Percentiles rank a stretch among this genome's conserved stretches.
phyloP scores from a whole-genome alignment of 2,329 filamentous ascomycete genomes.

The Tolypocladium cylindrosporum region DNA sequence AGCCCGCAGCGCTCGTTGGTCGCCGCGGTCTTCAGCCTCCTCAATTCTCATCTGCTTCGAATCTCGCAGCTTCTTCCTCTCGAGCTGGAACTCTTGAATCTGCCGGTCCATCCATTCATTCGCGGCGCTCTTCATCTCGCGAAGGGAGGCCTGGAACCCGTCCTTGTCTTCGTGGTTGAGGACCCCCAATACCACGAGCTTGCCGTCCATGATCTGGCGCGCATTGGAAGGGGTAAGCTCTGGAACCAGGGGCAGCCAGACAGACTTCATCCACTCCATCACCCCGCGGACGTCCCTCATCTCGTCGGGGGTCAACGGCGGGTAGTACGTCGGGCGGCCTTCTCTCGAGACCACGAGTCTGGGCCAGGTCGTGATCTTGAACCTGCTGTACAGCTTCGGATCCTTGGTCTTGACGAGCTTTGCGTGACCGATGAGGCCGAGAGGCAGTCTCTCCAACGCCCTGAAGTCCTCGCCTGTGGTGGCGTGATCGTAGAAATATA shows the following conservation, averaged over 20 bases:
- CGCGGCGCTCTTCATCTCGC: conserved; percentile 91
- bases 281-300: conserved; percentile 80
- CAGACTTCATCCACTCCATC: conserved; percentile 86
- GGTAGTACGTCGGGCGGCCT: conserved; percentile 83
- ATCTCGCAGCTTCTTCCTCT: conserved; percentile 86
- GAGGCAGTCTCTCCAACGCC: conserved; percentile 74
- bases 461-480: conserved; percentile 87
- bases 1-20: conserved; percentile 73
- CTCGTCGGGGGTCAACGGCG: conserved; percentile 73
- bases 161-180: conserved; percentile 71
- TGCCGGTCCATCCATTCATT: conserved; percentile 98
- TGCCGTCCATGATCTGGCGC: conserved; percentile 87
- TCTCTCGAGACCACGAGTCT: conserved; percentile 81
- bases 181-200: conserved; percentile 87
- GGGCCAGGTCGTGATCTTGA: conserved; percentile 97
- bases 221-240: conserved; percentile 89
- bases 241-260: conserved; percentile 93
- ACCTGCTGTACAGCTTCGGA: conserved; percentile 62
- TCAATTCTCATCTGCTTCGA: conserved; percentile 93
- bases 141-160: conserved; percentile 66
- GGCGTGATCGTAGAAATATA: conserved; percentile 96
- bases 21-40: conserved; percentile 86
- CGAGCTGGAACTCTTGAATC: conserved; percentile 80
- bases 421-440: conserved; percentile 83
- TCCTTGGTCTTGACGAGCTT: conserved; percentile 89